Conservation (phyloP, 495 filamentous ascomycete species). For the Aspergillus cavernicola region DNA sequence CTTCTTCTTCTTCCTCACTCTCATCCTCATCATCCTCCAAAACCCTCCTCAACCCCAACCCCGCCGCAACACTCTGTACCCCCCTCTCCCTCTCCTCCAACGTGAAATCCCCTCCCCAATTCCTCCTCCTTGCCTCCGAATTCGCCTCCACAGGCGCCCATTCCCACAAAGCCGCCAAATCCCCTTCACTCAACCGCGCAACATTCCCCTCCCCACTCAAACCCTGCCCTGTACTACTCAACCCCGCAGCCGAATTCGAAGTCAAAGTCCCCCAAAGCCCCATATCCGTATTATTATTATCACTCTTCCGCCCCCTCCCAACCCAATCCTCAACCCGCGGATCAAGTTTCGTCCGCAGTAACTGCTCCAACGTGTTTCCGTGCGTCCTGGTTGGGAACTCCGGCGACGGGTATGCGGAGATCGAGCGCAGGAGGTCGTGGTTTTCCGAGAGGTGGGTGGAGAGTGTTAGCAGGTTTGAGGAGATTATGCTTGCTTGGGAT, state of each 20-base stretch:
- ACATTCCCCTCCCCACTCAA: not conserved
- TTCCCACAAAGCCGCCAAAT: constrained; percentile 43
- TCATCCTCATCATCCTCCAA: constrained; percentile 54
- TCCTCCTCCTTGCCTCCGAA: constrained; percentile 42
- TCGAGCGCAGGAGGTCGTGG: constrained; percentile 54
- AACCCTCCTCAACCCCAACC: constrained; percentile 59
- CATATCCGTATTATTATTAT: not conserved
- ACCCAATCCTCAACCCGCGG: constrained; percentile 71
- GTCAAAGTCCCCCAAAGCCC: not conserved
- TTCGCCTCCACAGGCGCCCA: constrained; percentile 52
- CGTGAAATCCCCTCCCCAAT: constrained; percentile 63
- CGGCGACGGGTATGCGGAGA: constrained; percentile 70
- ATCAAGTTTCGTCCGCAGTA: constrained; percentile 79
- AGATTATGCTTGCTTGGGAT: constrained; percentile 61
- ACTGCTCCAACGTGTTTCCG: constrained; percentile 54
- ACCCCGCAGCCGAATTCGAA: not conserved
- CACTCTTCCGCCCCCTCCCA: constrained; percentile 48
- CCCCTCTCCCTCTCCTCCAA: constrained; percentile 63
- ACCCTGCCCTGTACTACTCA: no score
- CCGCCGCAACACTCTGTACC: constrained; percentile 67
- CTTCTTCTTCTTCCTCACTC: constrained; percentile 53
- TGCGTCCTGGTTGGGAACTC: constrained; percentile 71
- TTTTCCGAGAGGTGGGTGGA: constrained; percentile 56
- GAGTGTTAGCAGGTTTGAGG: constrained; percentile 57
- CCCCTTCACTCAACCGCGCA: constrained; percentile 31